phyloP scores from a whole-genome alignment of 139 green algal species.

The Micractinium conductrix region DNA sequence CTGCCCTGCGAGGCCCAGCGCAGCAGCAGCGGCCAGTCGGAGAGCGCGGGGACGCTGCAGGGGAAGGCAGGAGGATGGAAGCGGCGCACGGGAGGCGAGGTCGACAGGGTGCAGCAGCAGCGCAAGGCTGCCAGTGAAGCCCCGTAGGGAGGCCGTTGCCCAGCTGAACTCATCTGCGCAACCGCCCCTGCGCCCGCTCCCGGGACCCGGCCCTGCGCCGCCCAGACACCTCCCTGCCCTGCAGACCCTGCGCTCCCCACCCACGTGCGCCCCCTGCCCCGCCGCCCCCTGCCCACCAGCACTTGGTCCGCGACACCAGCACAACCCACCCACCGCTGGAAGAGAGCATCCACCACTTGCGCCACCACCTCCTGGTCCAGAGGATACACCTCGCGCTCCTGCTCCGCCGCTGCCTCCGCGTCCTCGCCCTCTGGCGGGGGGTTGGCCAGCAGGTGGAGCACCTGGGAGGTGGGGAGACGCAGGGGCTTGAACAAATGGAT shows the following conservation, averaged over 20 bases:
- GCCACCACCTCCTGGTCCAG: slow-evolving; percentile 40
- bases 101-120: neutral
- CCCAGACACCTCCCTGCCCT: too few species aligned
- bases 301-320: neutral
- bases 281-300: neutral
- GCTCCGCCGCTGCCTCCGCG: slow-evolving; percentile 12
- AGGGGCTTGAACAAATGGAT: too few species aligned
- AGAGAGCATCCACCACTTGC: slow-evolving; percentile 58
- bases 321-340: slow-evolving; percentile 32
- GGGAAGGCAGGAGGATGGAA: neutral
- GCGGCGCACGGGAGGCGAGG: too few species aligned
- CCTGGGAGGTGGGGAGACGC: neutral
- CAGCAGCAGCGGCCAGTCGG: slow-evolving; percentile 54
- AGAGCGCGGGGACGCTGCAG: slow-evolving; percentile 48
- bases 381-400: slow-evolving; percentile 3
- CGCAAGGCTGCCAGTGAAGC: too few species aligned
- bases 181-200: too few species aligned
- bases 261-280: too few species aligned
- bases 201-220: too few species aligned
- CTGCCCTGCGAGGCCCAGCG: slow-evolving; percentile 49
- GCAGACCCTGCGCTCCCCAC: too few species aligned
- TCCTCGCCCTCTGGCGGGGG: neutral
- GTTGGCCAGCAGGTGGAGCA: slow-evolving; percentile 43
- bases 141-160: too few species aligned
- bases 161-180: too few species aligned